These are phyloP conservation scores for Epichloe typhina DNA, from an alignment of 2,329 filamentous ascomycete species.

Conservation along the genomic window DNA sequence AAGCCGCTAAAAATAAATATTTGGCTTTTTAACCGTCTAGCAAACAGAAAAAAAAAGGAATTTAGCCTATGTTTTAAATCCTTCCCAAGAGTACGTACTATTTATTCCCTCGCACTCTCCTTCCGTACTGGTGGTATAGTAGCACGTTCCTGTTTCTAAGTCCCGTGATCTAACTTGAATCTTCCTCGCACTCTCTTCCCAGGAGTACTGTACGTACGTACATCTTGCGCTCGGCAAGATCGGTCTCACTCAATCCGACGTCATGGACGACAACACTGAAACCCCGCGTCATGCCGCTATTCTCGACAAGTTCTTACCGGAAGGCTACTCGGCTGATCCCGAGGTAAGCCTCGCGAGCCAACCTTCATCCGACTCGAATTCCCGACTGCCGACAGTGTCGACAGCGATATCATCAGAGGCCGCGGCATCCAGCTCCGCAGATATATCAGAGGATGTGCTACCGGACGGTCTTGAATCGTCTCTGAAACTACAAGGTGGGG, in stretches of 20 bases:
- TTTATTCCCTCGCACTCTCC: too few relatives aligned
- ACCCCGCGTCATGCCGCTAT: slow-evolving; percentile 22
- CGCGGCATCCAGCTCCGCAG: background rate
- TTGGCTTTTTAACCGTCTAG: rapidly evolving
- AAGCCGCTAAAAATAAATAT: too few relatives aligned
- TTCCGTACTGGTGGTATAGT: too few relatives aligned
- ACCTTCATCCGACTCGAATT: slow-evolving; percentile 5
- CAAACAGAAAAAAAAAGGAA: background rate
- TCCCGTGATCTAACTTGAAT: background rate
- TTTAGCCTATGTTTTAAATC: background rate
- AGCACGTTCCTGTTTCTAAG: too few relatives aligned
- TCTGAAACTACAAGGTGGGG: slow-evolving; percentile 58
- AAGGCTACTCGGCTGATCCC: slow-evolving; percentile 26
- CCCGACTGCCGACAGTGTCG: background rate
- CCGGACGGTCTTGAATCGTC: slow-evolving; percentile 45
- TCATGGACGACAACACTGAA: slow-evolving; percentile 17
- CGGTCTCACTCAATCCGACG: background rate
- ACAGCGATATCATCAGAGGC: background rate
- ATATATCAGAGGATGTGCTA: slow-evolving; percentile 10
- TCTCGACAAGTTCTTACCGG: slow-evolving; percentile 24
- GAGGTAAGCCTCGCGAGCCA: slow-evolving; percentile 19
- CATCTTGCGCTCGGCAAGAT: background rate
- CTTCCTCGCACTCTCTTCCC: background rate
- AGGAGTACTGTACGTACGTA: too few relatives aligned
- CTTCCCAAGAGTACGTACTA: too few relatives aligned